Evolutionary conservation across 2,329 filamentous ascomycete species (phyloP).

Genomic region (Orbilia ellipsospora): DNA sequence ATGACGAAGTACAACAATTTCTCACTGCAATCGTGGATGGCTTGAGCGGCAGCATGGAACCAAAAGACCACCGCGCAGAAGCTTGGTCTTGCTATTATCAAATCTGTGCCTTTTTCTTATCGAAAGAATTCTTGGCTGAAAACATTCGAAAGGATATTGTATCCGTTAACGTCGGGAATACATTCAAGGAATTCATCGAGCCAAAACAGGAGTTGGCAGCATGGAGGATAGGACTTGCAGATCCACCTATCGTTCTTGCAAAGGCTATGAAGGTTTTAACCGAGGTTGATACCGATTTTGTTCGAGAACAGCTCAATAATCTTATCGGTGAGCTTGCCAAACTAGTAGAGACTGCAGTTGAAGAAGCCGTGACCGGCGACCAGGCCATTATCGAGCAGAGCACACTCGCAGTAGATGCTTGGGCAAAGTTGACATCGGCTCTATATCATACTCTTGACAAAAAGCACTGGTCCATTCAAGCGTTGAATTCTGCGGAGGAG

Average conservation of each 20-base stretch:
- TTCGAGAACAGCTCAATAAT: constrained; percentile 16
- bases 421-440: constrained; percentile 31
- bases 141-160: constrained; percentile 44
- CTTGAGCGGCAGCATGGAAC: constrained; percentile 79
- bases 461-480: constrained; percentile 44
- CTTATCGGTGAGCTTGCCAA: constrained; percentile 41
- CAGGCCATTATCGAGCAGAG: constrained; percentile 19
- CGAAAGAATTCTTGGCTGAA: constrained; percentile 53
- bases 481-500: constrained; percentile 36
- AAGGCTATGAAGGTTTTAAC: constrained; percentile 51
- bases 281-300: constrained; percentile 44
- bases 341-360: constrained; percentile 26
- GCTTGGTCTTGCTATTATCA: constrained; percentile 83
- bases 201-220: constrained; percentile 43
- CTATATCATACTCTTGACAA: constrained; percentile 47
- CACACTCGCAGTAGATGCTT: constrained; percentile 33
- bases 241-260: constrained; percentile 45
- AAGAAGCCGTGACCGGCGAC: constrained; percentile 12
- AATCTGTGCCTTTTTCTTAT: constrained; percentile 69
- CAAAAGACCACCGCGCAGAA: constrained; percentile 72
- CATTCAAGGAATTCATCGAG: constrained; percentile 47
- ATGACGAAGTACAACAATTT: constrained; percentile 71
- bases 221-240: constrained; percentile 50
- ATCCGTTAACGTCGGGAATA: constrained; percentile 40
- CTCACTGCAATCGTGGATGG: constrained; percentile 76